A percentile compares a stretch with the other conserved stretches of the same genome.
Conservation (phyloP, 2,329 filamentous ascomycete species). For the Aspergillus ustus region DNA sequence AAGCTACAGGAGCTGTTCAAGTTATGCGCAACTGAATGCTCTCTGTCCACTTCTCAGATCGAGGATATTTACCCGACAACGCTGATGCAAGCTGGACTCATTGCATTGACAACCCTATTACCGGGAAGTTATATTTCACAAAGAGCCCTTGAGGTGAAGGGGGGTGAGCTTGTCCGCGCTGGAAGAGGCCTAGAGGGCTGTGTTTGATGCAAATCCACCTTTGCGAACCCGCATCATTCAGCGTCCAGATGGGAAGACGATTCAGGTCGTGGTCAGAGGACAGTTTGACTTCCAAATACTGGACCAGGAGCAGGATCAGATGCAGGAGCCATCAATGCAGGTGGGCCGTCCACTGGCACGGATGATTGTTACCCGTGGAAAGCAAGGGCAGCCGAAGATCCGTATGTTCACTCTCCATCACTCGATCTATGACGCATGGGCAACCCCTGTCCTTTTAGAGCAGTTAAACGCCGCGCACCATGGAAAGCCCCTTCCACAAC, state of each 20-base stretch:
- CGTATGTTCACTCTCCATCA: constrained; percentile 47
- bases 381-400: no score
- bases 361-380: no score
- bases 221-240: constrained; percentile 9
- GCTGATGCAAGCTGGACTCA: constrained; percentile 30
- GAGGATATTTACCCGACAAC: constrained; percentile 31
- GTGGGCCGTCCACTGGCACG: neutral
- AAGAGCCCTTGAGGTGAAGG: no score
- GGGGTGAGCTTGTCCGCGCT: constrained; percentile 11
- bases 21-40: neutral
- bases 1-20: neutral
- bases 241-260: neutral
- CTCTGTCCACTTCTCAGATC: constrained; percentile 5
- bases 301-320: no score
- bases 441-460: neutral
- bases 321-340: no score
- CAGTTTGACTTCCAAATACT: no score
- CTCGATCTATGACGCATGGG: constrained; percentile 48
- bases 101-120: constrained; percentile 26
- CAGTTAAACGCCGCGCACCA: no score
- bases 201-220: constrained; percentile 20
- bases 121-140: constrained; percentile 15
- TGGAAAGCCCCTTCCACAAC: no score
- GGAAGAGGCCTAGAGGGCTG: constrained; percentile 18
- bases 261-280: constrained; percentile 12